Evolutionary conservation across 2,329 filamentous ascomycete genomes (phyloP), one percentile per base, ranked within the genome.

Genomic region (Sclerotinia trifoliorum): DNA sequence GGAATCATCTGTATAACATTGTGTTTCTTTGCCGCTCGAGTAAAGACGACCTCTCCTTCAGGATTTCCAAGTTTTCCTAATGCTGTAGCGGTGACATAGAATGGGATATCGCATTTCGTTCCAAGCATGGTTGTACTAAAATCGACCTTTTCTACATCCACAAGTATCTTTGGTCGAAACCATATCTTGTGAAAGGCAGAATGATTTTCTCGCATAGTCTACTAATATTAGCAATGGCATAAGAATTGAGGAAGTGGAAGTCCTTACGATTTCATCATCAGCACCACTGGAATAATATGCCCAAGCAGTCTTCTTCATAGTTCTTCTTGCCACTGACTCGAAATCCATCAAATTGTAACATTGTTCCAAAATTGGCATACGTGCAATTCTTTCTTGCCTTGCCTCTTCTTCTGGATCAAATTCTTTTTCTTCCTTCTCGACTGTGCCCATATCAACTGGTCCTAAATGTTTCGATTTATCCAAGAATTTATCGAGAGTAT

Each of bases 1-100:
- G 95, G 95, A 70, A 99, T 98, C 95, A 99, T 99, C 80, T 99
- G 95, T 70, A 98, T 87, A 64, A 98, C 90, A 77, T 94, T 88
- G 83, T 98, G 94, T 77, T 90, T 92, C 78, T 86, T 85, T 2
- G 95, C 90, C 21, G 93, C 93, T 68, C 89, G 86, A 0, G 95
- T 98, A 68, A 99, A 85, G 13, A 97, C 84, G 6, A 97, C 93
- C 80, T 99, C 95, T 74, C 95, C 95, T 79, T 98, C 95, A 0
- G 91, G 91, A 78, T 99, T 86, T 69, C 95, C 95, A 5, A 99
- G 88, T 81, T 98, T 98, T 74, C 95, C 95, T 10, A 99, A 86
- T 0, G 95, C 95, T 8, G 95, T 98, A 56, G 95, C 95, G 1
- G 95, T 97, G 26, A 99, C 90, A 81, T 99, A 99, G 82, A 97